Conservation (phyloP, 129 eudicot genomes). For the carrot (Daucus carota) region DNA sequence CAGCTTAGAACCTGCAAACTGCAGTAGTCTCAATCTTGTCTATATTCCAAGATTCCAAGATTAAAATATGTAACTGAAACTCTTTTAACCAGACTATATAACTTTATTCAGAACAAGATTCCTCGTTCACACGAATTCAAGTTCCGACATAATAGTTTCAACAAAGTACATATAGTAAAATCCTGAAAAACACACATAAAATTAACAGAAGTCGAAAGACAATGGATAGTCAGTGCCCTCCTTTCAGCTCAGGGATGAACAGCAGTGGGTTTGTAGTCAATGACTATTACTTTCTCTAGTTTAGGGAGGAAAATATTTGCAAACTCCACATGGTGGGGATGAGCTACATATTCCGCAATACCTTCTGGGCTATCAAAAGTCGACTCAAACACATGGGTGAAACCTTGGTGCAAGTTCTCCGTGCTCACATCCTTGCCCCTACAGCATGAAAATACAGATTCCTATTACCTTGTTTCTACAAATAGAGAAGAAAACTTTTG, state of each 20-base stretch:
- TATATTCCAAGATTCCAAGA: not conserved
- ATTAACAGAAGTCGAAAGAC: not conserved
- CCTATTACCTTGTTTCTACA: not conserved
- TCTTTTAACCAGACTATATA: not conserved
- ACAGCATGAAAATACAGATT: constrained; percentile 15
- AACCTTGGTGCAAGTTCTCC: constrained; percentile 86
- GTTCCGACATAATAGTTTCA: not conserved
- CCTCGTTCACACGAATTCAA: not conserved
- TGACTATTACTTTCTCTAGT: constrained; percentile 56
- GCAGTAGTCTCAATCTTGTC: too few species aligned
- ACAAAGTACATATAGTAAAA: not conserved
- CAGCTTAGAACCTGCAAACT: too few species aligned
- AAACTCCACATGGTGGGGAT: constrained; percentile 63
- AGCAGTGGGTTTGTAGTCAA: constrained; percentile 68
- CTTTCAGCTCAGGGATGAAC: constrained; percentile 37
- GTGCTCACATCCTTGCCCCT: constrained; percentile 92
- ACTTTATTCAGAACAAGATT: not conserved
- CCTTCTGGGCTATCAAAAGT: constrained; percentile 75
- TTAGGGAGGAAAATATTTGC: constrained; percentile 46
- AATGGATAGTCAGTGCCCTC: not conserved
- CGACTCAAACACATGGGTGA: constrained; percentile 85
- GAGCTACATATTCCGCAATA: constrained; percentile 58
- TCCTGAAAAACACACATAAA: not conserved
- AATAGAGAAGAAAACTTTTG: not conserved
- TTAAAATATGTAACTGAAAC: not conserved